phyloP scores from a whole-genome alignment of 345 rosid species.

The Adansonia digitata region DNA sequence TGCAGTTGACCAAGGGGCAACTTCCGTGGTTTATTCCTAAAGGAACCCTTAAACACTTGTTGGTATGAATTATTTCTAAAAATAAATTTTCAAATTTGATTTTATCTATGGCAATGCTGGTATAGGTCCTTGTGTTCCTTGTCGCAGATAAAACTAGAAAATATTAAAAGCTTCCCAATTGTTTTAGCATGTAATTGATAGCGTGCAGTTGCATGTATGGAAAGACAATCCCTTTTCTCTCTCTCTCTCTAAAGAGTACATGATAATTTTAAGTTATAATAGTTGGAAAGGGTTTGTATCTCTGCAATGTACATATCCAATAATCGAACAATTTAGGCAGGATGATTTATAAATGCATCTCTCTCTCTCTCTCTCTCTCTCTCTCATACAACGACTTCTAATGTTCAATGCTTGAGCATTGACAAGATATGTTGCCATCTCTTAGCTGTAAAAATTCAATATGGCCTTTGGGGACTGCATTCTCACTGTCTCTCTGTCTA shows the following conservation, averaged over 20 bases:
- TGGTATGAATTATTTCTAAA: background rate
- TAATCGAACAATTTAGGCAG: background rate
- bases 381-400: no score
- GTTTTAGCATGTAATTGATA: background rate
- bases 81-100: background rate
- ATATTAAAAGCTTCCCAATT: background rate
- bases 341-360: background rate
- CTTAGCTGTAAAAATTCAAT: background rate
- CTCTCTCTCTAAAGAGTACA: no score
- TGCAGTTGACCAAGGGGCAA: slow-evolving; percentile 6
- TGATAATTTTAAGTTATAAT: no score
- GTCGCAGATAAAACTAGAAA: background rate
- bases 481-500: background rate
- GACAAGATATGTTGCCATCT: background rate
- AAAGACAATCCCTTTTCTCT: background rate
- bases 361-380: background rate
- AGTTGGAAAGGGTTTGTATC: background rate
- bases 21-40: background rate
- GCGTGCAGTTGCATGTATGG: background rate
- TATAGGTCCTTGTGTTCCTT: background rate
- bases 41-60: background rate
- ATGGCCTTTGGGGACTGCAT: background rate
- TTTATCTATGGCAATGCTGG: background rate
- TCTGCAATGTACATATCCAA: background rate
- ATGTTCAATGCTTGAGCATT: background rate